A percentile compares a stretch with the other conserved stretches of the same genome.
phyloP scores from a whole-genome alignment of 306 rosid species.

The Dicorynia guianensis region DNA sequence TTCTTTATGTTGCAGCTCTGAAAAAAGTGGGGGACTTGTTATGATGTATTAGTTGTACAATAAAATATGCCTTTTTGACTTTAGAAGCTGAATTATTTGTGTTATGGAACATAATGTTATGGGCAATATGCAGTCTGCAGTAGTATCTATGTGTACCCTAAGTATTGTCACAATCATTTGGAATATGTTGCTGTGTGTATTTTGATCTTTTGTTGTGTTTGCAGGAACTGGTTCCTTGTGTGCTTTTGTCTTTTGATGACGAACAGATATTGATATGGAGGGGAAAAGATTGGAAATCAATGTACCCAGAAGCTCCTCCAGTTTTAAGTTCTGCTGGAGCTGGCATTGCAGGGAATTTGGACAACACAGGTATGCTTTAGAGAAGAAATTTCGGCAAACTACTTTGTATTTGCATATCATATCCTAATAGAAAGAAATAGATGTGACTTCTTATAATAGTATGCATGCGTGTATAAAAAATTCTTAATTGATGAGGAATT shows the following conservation, averaged over 20 bases:
- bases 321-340: constrained; percentile 43
- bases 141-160: not conserved
- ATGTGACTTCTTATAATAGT: not conserved
- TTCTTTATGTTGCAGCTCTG: constrained; percentile 9
- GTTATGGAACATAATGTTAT: constrained; percentile 21
- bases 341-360: constrained; percentile 40
- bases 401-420: constrained; percentile 19
- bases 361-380: constrained; percentile 55
- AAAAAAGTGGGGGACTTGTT: constrained; percentile 5
- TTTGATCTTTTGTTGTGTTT: constrained; percentile 38
- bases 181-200: constrained; percentile 29
- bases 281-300: constrained; percentile 80
- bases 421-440: not conserved
- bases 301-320: constrained; percentile 51
- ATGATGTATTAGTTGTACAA: not conserved
- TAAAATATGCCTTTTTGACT: constrained; percentile 20
- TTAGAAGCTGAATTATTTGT: constrained; percentile 13
- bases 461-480: not conserved
- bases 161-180: constrained; percentile 35
- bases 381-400: constrained; percentile 19
- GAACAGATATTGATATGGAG: constrained; percentile 90
- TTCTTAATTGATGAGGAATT: constrained; percentile 5
- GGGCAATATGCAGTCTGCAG: constrained; percentile 12
- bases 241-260: constrained; percentile 84
- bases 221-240: constrained; percentile 98